Base-by-base conservation (phyloP, 2,329 filamentous ascomycete species). In the Lecanicillium sp. region DNA sequence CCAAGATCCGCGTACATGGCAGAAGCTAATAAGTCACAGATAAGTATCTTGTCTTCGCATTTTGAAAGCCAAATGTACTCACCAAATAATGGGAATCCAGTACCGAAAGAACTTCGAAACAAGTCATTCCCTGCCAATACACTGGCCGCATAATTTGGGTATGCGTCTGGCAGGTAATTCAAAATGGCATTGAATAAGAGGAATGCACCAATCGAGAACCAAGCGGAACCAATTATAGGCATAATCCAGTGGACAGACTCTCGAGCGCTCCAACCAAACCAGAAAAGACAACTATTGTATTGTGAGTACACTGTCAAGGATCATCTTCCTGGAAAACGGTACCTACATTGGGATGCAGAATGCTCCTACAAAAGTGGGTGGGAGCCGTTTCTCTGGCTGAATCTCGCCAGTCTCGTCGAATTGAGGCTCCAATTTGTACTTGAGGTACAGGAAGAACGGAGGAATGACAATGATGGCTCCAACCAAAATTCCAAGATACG, bases 271-370 rank as follows among this genome's bases (percentile, higher is more conserved):
- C 29, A 30, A 5, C 29, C 29, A 12, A 5, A 30, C 29, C 29
- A 30, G 11, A 30, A 30, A 5, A 84, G 56, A 25, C 75, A 73
- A 44, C n/a, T n/a, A n/a, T n/a, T n/a, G n/a, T n/a, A n/a, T n/a
- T n/a, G n/a, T n/a, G n/a, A n/a, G n/a, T n/a, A n/a, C n/a, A n/a
- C n/a, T n/a, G n/a, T n/a, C n/a, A n/a, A n/a, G n/a, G n/a, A n/a
- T n/a, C n/a, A n/a, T n/a, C n/a, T n/a, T n/a, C n/a, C n/a, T n/a
- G n/a, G n/a, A n/a, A n/a, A n/a, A n/a, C n/a, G n/a, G n/a, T n/a
- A n/a, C n/a, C n/a, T n/a, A n/a, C n/a, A 80, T 62, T 13, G 78
- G 77, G 28, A 81, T 75, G 18, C 80, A 57, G 16, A 38, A 38
- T 12, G 28, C 28, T 4, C 36, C 36, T 7, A 38, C 16, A 19